These are phyloP conservation scores for Cucurbita argyrosperma DNA, from an alignment of 306 rosid genomes.

Conservation along the genomic window DNA sequence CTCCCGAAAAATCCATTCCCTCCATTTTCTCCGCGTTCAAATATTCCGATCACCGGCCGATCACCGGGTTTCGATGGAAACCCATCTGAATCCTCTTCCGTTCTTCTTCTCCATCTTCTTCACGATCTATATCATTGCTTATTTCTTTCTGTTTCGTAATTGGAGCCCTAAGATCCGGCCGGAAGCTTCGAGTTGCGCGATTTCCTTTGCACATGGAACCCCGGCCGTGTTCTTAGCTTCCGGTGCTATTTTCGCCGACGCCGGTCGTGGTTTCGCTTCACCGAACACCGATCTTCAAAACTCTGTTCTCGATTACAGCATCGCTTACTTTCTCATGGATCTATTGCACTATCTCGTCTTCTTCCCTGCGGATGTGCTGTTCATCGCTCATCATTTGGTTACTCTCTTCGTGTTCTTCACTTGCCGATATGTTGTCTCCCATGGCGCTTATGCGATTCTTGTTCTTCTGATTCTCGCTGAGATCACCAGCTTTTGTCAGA, in stretches of 20 bases:
- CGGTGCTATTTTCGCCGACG: constrained; percentile 30
- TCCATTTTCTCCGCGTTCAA: not conserved
- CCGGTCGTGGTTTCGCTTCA: constrained; percentile 36
- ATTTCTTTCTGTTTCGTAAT: constrained; percentile 43
- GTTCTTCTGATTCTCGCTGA: constrained; percentile 60
- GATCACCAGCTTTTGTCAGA: constrained; percentile 69
- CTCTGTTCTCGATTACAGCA: constrained; percentile 67
- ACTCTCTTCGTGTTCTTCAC: constrained; percentile 80
- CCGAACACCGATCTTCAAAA: constrained; percentile 37
- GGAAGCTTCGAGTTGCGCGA: constrained; percentile 66
- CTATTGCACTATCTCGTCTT: constrained; percentile 58
- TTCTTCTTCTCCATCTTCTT: constrained; percentile 42
- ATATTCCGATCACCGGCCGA: not conserved
- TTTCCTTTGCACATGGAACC: constrained; percentile 70
- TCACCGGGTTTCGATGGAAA: constrained; percentile 9
- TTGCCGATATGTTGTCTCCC: constrained; percentile 59
- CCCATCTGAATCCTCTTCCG: constrained; percentile 14
- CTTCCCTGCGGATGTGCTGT: constrained; percentile 59
- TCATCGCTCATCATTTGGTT: constrained; percentile 74
- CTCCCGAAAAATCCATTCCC: not conserved
- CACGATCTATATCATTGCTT: constrained; percentile 33
- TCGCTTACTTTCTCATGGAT: constrained; percentile 70
- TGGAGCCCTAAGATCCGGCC: constrained; percentile 70
- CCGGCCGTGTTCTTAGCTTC: constrained; percentile 53
- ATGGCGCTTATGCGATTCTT: constrained; percentile 58